These are phyloP conservation scores for Solanum hybrid DNA, from an alignment of 305 asterid species.

Conservation along the genomic window DNA sequence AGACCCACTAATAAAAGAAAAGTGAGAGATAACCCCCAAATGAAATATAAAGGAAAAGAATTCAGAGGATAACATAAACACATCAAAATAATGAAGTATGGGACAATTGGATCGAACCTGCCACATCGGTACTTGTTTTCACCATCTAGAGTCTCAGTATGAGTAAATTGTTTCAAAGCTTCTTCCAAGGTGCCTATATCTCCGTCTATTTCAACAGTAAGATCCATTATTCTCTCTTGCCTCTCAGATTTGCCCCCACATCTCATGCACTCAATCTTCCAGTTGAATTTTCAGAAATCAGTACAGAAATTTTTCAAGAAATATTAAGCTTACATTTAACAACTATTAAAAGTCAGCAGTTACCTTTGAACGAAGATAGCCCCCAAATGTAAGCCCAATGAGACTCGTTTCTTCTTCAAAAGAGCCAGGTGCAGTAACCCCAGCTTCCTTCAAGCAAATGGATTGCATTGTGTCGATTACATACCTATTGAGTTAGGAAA, in stretches of 20 bases:
- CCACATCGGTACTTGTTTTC: conserved; percentile 75
- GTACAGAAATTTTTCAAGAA: not conserved
- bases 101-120: conserved; percentile 36
- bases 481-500: conserved; percentile 30
- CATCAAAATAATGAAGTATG: not conserved
- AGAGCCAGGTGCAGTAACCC: conserved; percentile 30
- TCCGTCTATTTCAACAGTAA: conserved; percentile 78
- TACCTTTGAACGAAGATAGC: conserved; percentile 85
- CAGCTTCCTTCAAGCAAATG: conserved; percentile 52
- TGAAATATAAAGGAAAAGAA: not conserved
- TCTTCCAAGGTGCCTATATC: conserved; percentile 66
- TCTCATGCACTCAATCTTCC: conserved; percentile 77
- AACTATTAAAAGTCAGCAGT: conserved; percentile 2
- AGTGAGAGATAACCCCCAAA: not conserved
- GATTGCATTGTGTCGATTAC: conserved; percentile 74
- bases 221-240: conserved; percentile 83
- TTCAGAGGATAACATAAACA: not conserved
- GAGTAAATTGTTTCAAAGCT: conserved; percentile 62
- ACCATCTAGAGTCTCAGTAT: conserved; percentile 70
- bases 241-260: conserved; percentile 63
- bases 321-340: conserved; percentile 2
- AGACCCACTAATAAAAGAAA: not conserved
- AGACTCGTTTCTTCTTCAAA: conserved; percentile 68
- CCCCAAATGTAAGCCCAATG: conserved; percentile 78
- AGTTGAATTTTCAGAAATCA: not conserved